Percentiles rank a stretch among this genome's conserved stretches.
Evolutionary conservation across 2,329 filamentous ascomycete genomes (phyloP).

Genomic region (Emmonsiellopsis sp.): DNA sequence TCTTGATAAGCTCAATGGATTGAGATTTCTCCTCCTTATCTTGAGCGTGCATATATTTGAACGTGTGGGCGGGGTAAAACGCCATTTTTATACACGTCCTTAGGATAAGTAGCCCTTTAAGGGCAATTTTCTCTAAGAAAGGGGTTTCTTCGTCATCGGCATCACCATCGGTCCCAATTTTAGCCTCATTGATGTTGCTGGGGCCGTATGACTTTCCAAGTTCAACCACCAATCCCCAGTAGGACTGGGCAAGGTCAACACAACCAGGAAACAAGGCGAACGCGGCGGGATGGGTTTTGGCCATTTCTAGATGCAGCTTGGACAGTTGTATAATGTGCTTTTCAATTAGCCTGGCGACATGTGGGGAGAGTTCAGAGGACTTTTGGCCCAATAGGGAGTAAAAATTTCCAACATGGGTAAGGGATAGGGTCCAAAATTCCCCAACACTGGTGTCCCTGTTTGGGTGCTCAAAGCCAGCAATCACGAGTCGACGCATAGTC

Average conservation of each 20-base stretch:
- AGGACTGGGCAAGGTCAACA: conserved; percentile 65
- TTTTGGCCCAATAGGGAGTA: conserved; percentile 54
- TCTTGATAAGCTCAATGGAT: conserved; percentile 61
- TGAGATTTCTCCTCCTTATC: conserved; percentile 67
- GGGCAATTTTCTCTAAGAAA: conserved; percentile 66
- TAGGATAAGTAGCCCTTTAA: conserved; percentile 75
- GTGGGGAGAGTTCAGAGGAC: conserved; percentile 42
- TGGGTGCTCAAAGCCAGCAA: conserved; percentile 75
- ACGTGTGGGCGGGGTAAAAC: conserved; percentile 69
- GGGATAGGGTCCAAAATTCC: conserved; percentile 71
- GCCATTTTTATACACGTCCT: conserved; percentile 78
- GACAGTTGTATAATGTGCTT: conserved; percentile 85
- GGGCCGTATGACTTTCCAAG: conserved; percentile 60
- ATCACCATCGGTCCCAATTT: conserved; percentile 35
- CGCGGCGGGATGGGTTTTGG: conserved; percentile 66
- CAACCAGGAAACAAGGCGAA: conserved; percentile 77
- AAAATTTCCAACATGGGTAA: conserved; percentile 69
- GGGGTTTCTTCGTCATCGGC: conserved; percentile 42
- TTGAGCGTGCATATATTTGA: conserved; percentile 69
- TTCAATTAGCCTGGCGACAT: conserved; percentile 57
- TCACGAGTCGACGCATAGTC: conserved; percentile 66
- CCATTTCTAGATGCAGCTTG: conserved; percentile 85
- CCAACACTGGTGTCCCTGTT: conserved; percentile 67
- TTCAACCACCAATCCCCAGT: conserved; percentile 73
- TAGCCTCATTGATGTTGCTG: conserved; percentile 22